phyloP scores from a whole-genome alignment of 805 yeast genomes.

The Spathaspora passalidarum region DNA sequence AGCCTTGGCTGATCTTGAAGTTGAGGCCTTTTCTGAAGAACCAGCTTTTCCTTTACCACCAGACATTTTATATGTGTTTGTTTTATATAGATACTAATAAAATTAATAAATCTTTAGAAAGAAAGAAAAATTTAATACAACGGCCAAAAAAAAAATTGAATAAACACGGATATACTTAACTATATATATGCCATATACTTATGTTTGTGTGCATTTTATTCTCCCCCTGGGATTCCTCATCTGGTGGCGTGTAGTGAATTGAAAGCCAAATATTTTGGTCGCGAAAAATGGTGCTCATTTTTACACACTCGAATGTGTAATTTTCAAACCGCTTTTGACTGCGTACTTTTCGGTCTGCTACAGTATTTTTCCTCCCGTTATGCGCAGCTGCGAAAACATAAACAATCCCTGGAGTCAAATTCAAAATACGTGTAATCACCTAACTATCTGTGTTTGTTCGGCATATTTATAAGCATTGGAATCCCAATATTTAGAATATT shows the following conservation, averaged over 20 bases:
- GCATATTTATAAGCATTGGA: conserved; percentile 3
- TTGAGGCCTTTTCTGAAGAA: conserved; percentile 46
- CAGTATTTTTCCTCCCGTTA: neutral
- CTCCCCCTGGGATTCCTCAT: neutral
- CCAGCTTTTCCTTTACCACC: conserved; percentile 45
- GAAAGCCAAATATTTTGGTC: neutral
- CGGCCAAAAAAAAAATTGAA: neutral
- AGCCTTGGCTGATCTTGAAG: conserved; percentile 49
- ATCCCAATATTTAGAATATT: neutral
- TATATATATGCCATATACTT: neutral
- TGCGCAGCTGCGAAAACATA: neutral
- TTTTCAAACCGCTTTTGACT: neutral
- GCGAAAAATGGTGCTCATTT: neutral
- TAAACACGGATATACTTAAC: conserved; percentile 1
- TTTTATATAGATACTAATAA: conserved; percentile 2
- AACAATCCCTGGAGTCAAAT: neutral
- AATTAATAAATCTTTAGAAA: neutral
- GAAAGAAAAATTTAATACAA: neutral
- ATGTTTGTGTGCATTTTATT: neutral
- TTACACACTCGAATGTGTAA: neutral
- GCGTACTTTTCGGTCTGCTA: neutral
- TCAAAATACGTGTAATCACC: neutral
- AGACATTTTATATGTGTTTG: conserved; percentile 21
- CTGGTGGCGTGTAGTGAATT: no score
- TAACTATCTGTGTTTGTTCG: neutral